Evolutionary conservation across 2,329 filamentous ascomycete species (phyloP).

Genomic region (Madurella mycetomatis): DNA sequence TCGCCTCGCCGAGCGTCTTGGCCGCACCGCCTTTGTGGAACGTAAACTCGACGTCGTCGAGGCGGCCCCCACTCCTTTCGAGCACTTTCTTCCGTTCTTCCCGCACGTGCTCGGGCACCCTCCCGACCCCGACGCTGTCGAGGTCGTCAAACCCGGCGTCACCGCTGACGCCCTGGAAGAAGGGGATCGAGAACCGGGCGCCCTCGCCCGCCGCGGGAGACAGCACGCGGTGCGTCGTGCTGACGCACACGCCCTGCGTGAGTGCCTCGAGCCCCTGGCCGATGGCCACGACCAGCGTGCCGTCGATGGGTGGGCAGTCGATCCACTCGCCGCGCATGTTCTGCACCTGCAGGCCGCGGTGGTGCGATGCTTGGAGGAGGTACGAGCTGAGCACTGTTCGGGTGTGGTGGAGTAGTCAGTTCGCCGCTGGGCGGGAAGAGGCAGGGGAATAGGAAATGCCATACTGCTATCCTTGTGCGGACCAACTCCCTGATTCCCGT

Average conservation of each 20-base stretch:
- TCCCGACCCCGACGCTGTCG: constrained; percentile 53
- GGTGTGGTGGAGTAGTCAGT: constrained; percentile 39
- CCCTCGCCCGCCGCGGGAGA: constrained; percentile 65
- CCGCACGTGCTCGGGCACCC: constrained; percentile 58
- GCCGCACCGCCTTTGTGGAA: constrained; percentile 66
- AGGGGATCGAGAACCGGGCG: constrained; percentile 73
- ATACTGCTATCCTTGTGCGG: constrained; percentile 73
- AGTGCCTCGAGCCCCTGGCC: constrained; percentile 83
- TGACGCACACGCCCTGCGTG: constrained; percentile 75
- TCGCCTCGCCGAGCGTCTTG: constrained; percentile 73
- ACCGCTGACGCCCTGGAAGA: constrained; percentile 81
- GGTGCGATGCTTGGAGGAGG: constrained; percentile 72
- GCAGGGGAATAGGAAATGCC: not conserved
- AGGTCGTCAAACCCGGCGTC: constrained; percentile 77
- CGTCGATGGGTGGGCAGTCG: constrained; percentile 69
- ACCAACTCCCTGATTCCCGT: constrained; percentile 52
- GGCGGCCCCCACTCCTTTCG: constrained; percentile 50
- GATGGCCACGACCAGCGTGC: constrained; percentile 81
- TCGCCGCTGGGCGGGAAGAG: not conserved
- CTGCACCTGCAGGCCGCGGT: constrained; percentile 76
- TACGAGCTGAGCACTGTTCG: constrained; percentile 65
- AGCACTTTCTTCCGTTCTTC: constrained; percentile 58
- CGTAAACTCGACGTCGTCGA: constrained; percentile 82
- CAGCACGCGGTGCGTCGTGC: constrained; percentile 80
- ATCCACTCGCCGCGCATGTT: constrained; percentile 76